A percentile compares a stretch with the other conserved stretches of the same genome.
These are phyloP conservation scores for Cordyceps cateniannulata DNA, from an alignment of 2,329 filamentous ascomycete species.

Conservation along the genomic window DNA sequence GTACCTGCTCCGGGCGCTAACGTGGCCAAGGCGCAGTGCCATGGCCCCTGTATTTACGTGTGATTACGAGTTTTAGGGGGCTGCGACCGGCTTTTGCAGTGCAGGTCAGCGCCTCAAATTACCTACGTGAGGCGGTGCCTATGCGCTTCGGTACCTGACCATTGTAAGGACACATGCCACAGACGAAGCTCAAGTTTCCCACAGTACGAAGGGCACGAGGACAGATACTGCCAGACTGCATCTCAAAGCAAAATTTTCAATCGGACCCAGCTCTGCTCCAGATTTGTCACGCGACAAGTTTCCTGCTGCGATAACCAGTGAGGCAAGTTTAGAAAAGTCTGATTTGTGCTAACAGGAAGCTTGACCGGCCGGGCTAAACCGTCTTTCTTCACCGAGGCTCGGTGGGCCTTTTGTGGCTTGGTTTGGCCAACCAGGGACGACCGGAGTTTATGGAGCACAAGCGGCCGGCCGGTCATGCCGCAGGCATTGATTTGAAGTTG, in stretches of 20 bases:
- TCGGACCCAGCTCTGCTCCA: neutral
- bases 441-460: neutral
- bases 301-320: neutral
- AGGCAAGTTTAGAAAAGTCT: neutral
- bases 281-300: conserved; percentile 11
- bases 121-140: too few species aligned
- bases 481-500: too few species aligned
- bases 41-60: neutral
- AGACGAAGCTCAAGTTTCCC: neutral
- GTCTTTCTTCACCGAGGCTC: conserved; percentile 3
- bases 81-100: neutral
- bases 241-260: neutral
- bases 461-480: neutral
- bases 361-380: neutral
- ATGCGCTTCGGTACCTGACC: too few species aligned
- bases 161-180: neutral
- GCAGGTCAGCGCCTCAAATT: neutral
- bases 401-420: neutral
- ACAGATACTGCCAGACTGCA: neutral
- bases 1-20: neutral
- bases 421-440: neutral
- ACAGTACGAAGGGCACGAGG: neutral
- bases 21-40: neutral
- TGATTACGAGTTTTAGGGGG: too few species aligned
- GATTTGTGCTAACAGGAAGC: neutral